A percentile compares a stretch with the other conserved stretches of the same genome.
These are phyloP conservation scores for Fusarium coicis DNA, from an alignment of 2,329 filamentous ascomycete species.

Conservation along the genomic window DNA sequence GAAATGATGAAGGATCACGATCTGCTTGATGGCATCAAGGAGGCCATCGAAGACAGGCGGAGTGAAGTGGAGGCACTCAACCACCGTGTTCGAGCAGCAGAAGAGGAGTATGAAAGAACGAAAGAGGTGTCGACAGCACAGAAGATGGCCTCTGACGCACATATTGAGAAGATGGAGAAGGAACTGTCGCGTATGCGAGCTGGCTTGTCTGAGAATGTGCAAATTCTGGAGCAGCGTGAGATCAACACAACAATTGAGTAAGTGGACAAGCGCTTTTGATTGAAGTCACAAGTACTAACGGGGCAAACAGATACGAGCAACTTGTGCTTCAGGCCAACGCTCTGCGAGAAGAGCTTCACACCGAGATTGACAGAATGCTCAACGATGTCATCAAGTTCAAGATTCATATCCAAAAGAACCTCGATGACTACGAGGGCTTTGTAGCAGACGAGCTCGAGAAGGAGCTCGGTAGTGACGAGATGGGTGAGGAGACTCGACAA, in stretches of 20 bases:
- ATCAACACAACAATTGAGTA: conserved; percentile 97
- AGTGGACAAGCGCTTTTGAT: conserved; percentile 48
- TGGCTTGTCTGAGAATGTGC: conserved; percentile 84
- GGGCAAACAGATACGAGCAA: conserved; percentile 79
- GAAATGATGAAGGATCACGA: conserved; percentile 95
- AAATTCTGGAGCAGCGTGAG: conserved; percentile 92
- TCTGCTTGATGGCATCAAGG: conserved; percentile 91
- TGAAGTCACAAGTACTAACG: conserved; percentile 21
- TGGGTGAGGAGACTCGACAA: conserved; percentile 62
- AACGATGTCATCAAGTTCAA: conserved; percentile 99
- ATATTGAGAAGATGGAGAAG: conserved; percentile 99
- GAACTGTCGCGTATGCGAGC: conserved; percentile 94
- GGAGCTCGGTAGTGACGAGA: conserved; percentile 75
- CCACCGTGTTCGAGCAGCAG: conserved; percentile 86
- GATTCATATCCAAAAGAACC: conserved; percentile 90
- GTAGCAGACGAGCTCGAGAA: conserved; percentile 93
- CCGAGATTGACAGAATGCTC: conserved; percentile 93
- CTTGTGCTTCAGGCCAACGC: conserved; percentile 84
- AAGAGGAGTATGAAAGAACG: conserved; percentile 93
- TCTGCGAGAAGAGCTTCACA: conserved; percentile 96
- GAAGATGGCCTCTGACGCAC: conserved; percentile 87
- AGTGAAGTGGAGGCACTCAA: conserved; percentile 92
- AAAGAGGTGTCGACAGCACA: conserved; percentile 88
- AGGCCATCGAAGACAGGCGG: conserved; percentile 95
- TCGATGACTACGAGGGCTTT: conserved; percentile 95